phyloP scores from a whole-genome alignment of 441 rosid species.

The Populus hybrid region DNA sequence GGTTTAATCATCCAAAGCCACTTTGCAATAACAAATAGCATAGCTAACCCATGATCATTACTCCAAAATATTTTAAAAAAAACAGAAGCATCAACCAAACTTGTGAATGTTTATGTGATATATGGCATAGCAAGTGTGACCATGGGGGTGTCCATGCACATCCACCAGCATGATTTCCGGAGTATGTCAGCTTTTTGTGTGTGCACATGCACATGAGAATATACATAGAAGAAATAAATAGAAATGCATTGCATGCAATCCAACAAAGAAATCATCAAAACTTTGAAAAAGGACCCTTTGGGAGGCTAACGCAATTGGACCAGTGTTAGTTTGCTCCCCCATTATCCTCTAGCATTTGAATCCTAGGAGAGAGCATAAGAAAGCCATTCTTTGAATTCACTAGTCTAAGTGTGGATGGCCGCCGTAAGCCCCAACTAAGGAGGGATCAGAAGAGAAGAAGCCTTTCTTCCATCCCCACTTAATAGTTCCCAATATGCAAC shows the following conservation, averaged over 20 bases:
- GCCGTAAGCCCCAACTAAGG: too few species aligned
- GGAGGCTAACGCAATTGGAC: not conserved
- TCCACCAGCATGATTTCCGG: not conserved
- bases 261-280: not conserved
- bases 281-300: not conserved
- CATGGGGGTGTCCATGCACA: not conserved
- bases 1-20: slow-evolving; percentile 13
- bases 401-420: too few species aligned
- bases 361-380: too few species aligned
- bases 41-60: not conserved
- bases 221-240: not conserved
- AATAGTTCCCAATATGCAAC: too few species aligned
- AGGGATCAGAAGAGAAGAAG: too few species aligned
- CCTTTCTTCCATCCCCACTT: too few species aligned
- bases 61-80: not conserved
- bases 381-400: too few species aligned
- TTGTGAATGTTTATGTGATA: not conserved
- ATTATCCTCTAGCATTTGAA: too few species aligned
- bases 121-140: not conserved
- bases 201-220: not conserved
- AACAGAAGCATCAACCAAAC: not conserved
- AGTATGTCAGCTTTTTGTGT: not conserved
- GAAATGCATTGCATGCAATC: not conserved
- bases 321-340: too few species aligned
- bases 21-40: slow-evolving; percentile 19